Base-by-base conservation (phyloP, 768 basidiomycete species). In the Favolaschia claudopus region DNA sequence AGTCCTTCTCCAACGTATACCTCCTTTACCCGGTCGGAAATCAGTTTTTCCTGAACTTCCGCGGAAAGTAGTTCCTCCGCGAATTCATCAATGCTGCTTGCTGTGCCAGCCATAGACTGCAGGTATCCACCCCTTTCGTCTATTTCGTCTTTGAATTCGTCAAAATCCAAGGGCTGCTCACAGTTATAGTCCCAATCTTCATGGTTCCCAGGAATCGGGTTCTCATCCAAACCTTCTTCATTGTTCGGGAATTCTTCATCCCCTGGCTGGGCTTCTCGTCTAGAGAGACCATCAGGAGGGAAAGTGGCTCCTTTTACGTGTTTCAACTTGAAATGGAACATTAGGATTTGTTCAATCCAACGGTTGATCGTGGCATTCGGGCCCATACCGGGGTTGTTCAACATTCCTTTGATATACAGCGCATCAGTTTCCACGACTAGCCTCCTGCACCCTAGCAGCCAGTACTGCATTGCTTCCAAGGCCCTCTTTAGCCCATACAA, bases 321-420 rank as follows among this genome's bases (percentile, higher is more conserved):
- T 9, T 55, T 42, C 2, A 79, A 39, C 0, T 46, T 60, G 44
- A 79, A 77, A 24, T 72, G 66, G 57, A 75, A 77, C 19, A 71
- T 47, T 1, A 65, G 22, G 4, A 78, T 72, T 3, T 66, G 47
- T 4, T 66, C 67, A 17, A 77, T 72, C 77, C 77, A 79, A 8
- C 72, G 32, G 47, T 77, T 78, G 3, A 78, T 71, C 0, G 69
- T 64, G 0, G 70, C 67, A 38, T 71, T 76, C 0, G 74, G 77
- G 33, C 68, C 58, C 24, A 75, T 60, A 19, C 72, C 73, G 0
- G 70, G 77, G 40, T 76, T 69, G 0, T 67, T 60, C n/a, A 74
- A 36, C 71, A 76, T 77, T 2, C 71, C 72, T 24, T 65, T 66
- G 10, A 76, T 52, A 31, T 76, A 81, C 8, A 60, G 51, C 0